A percentile compares a stretch with the other conserved stretches of the same genome.
These are phyloP conservation scores for Penicillium tannophilum DNA, from an alignment of 495 filamentous ascomycete genomes.

Conservation along the genomic window DNA sequence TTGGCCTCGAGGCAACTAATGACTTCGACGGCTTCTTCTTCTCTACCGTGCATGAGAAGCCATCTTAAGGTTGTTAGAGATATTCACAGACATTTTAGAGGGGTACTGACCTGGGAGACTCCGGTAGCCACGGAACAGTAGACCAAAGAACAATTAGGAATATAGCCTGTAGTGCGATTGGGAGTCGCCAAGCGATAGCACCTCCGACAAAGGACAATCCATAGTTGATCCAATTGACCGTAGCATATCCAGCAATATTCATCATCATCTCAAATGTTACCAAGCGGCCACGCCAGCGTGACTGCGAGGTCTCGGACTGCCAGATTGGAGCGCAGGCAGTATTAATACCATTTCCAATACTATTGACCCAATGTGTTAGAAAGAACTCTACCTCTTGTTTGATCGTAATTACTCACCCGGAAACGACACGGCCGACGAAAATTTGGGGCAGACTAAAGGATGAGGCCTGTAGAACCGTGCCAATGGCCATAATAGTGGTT, in stretches of 20 bases:
- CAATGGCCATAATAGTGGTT: slow-evolving; percentile 55
- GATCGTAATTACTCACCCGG: neutral
- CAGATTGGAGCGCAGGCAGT: slow-evolving; percentile 65
- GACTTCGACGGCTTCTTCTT: slow-evolving; percentile 50
- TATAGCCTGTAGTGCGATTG: slow-evolving; percentile 54
- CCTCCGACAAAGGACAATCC: slow-evolving; percentile 52
- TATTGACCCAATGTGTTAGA: slow-evolving; percentile 7
- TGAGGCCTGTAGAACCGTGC: slow-evolving; percentile 56
- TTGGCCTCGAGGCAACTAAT: slow-evolving; percentile 50
- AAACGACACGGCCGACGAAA: slow-evolving; percentile 55
- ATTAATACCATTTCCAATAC: slow-evolving; percentile 67
- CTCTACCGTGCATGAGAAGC: slow-evolving; percentile 46
- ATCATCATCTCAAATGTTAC: slow-evolving; percentile 62
- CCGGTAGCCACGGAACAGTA: slow-evolving; percentile 57
- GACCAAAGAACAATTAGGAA: slow-evolving; percentile 52
- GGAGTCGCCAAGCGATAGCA: slow-evolving; percentile 52
- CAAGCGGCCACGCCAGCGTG: slow-evolving; percentile 59
- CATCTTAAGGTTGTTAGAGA: slow-evolving; percentile 34
- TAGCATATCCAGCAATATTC: slow-evolving; percentile 60
- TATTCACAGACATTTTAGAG: slow-evolving; percentile 4
- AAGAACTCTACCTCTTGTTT: neutral
- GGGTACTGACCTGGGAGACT: slow-evolving; percentile 48
- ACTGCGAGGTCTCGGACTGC: slow-evolving; percentile 64
- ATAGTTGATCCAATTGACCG: slow-evolving; percentile 60
- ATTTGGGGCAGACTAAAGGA: slow-evolving; percentile 56